Conservation (phyloP, 2,329 filamentous ascomycete genomes). For the Drechslera avenae region DNA sequence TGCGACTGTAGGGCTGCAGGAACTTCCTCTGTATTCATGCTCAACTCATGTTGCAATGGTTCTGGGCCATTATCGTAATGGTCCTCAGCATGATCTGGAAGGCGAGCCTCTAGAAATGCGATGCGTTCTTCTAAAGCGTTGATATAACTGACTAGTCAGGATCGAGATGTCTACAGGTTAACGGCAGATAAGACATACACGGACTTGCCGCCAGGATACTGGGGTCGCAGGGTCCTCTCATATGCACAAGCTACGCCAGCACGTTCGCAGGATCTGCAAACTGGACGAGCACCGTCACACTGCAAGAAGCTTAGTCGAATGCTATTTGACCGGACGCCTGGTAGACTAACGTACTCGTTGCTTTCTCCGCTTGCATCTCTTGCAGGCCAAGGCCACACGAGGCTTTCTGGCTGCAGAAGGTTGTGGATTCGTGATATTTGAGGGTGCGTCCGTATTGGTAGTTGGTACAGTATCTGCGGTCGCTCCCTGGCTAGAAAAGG, state of each 20-base stretch:
- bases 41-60: neutral
- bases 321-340: neutral
- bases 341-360: conserved; percentile 25
- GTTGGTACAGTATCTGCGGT: conserved; percentile 1
- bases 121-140: conserved; percentile 34
- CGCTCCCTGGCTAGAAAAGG: conserved; percentile 2
- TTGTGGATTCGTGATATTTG: conserved; percentile 5
- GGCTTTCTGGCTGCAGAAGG: conserved; percentile 17
- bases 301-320: conserved; percentile 10
- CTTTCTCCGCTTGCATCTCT: conserved; percentile 35
- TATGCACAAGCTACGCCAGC: conserved; percentile 30
- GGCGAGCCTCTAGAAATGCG: conserved; percentile 33
- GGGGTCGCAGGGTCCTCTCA: conserved; percentile 31
- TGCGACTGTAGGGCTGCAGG: neutral
- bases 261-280: conserved; percentile 28
- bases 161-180: neutral
- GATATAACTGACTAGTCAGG: conserved; percentile 26
- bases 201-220: conserved; percentile 36
- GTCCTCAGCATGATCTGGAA: conserved; percentile 33
- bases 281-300: conserved; percentile 32
- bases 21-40: neutral
- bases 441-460: conserved; percentile 11
- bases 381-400: conserved; percentile 33
- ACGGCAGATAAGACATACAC: conserved; percentile 17
- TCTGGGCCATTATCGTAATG: conserved; percentile 22